Evolutionary conservation across 139 green algal species (phyloP).

Genomic region (Chara braunii): DNA sequence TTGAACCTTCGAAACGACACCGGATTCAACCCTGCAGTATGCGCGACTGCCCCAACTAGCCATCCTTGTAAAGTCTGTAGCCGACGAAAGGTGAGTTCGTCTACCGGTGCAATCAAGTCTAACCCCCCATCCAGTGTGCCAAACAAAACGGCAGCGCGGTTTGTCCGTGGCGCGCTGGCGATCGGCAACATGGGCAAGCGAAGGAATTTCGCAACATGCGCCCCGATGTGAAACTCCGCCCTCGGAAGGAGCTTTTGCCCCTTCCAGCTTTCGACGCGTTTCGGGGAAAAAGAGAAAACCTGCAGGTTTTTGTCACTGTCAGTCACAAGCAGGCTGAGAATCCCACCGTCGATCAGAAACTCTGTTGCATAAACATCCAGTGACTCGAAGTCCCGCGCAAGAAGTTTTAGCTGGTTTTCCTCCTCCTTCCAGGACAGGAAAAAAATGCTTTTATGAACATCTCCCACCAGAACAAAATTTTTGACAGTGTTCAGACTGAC

Average conservation of each 20-base stretch:
- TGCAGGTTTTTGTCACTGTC: conserved; percentile 40
- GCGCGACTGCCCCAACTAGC: conserved; percentile 17
- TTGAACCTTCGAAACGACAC: conserved; percentile 15
- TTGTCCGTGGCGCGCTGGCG: background rate
- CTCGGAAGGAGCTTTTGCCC: conserved; percentile 36
- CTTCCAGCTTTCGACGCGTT: conserved; percentile 30
- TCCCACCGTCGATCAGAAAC: conserved; percentile 64
- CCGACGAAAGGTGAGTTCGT: conserved; percentile 30
- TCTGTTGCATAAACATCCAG: conserved; percentile 49
- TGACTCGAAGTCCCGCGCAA: conserved; percentile 64
- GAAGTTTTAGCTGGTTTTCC: conserved; percentile 45
- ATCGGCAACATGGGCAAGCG: conserved; percentile 22
- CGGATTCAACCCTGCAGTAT: conserved; percentile 37
- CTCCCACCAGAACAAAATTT: conserved; percentile 72
- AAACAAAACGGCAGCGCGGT: no score
- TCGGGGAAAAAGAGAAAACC: conserved; percentile 39
- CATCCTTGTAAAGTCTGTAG: conserved; percentile 32
- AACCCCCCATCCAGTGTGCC: conserved; percentile 3
- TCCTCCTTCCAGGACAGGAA: conserved; percentile 69
- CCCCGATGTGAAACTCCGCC: conserved; percentile 32
- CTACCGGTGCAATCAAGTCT: conserved; percentile 34
- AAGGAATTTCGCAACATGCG: conserved; percentile 13
- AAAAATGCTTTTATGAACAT: conserved; percentile 56
- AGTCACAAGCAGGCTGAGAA: conserved; percentile 50
- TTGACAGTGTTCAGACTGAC: conserved; percentile 62